Evolutionary conservation across 352 stramenopile species (phyloP), one percentile per base, ranked within the genome.

Genomic region (Paralagenidium karlingii): DNA sequence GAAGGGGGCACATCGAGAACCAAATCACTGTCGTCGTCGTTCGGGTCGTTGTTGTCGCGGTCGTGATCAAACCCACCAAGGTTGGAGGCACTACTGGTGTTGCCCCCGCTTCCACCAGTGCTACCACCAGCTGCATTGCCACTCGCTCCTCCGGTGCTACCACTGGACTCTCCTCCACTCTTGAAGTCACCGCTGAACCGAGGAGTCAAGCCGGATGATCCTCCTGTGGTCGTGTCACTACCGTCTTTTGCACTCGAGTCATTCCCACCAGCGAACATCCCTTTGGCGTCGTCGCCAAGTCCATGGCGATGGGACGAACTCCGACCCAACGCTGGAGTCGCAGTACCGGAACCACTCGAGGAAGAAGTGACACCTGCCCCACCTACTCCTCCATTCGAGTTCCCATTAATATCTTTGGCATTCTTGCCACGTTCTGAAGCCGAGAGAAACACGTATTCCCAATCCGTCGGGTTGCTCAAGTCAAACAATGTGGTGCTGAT

Each of bases 371-470:
- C n/a, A n/a, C n/a, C n/a, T n/a, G n/a, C n/a, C n/a, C n/a, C n/a
- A n/a, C 82, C 61, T 7, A 67, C 55, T 7, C 51, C 55, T 25
- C 46, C 64, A 41, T 82, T 85, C 19, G 46, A 55, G 8, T 77
- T 63, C 19, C 64, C 58, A 2, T 56, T 60, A 3, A 54, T 32
- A 10, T 71, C 60, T 43, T 71, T 68, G 10, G 55, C 47, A 2
- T 47, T 66, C 33, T 69, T 77, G 12, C 42, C 31, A 8, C 74
- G 74, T 47, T 94, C 83, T 7, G 30, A 36, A 12, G 58, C 53
- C 18, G 70, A 87, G 24, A 95, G 58, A 43, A 96, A 94, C 1
- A 96, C 79, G 58, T 88, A 94, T 52, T 96, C 75, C 90, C 88
- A 97, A 45, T 88, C 65, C 1, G 75, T 83, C 28, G 64, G 54